Evolutionary conservation across 225 moss, liverwort and hornwort genomes (phyloP).

Genomic region (Rhytidiadelphus loreus): DNA sequence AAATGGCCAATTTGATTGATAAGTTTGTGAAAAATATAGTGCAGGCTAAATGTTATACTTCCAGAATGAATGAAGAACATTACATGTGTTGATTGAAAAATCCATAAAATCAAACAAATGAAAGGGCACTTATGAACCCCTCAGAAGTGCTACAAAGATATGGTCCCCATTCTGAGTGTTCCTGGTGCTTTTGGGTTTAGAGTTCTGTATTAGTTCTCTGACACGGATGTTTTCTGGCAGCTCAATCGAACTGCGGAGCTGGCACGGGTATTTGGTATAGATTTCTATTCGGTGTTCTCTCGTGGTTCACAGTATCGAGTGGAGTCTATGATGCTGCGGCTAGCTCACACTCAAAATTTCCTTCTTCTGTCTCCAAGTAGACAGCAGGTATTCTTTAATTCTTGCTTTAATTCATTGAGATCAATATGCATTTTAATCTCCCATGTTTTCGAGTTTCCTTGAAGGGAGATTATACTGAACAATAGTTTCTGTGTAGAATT

Average conservation of each 20-base stretch:
- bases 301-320: conserved; percentile 98
- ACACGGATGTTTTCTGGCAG: conserved; percentile 26
- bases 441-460: background rate
- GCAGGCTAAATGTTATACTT: background rate
- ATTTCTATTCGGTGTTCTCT: conserved; percentile 96
- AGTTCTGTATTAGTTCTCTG: background rate
- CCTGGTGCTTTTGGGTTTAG: background rate
- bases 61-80: background rate
- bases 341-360: conserved; percentile 95
- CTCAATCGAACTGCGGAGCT: conserved; percentile 91
- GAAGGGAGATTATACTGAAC: background rate
- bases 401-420: background rate
- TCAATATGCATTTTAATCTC: background rate
- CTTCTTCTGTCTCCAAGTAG: conserved; percentile 79
- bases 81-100: background rate
- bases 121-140: too few relatives aligned
- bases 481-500: background rate
- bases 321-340: conserved; percentile 95
- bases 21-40: background rate
- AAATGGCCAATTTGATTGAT: background rate
- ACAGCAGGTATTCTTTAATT: conserved; percentile 68
- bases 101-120: too few relatives aligned
- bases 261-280: conserved; percentile 93
- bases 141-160: background rate
- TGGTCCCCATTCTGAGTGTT: too few relatives aligned